These are phyloP conservation scores for Sarocladium kiliense DNA, from an alignment of 2,329 filamentous ascomycete species.

Conservation along the genomic window DNA sequence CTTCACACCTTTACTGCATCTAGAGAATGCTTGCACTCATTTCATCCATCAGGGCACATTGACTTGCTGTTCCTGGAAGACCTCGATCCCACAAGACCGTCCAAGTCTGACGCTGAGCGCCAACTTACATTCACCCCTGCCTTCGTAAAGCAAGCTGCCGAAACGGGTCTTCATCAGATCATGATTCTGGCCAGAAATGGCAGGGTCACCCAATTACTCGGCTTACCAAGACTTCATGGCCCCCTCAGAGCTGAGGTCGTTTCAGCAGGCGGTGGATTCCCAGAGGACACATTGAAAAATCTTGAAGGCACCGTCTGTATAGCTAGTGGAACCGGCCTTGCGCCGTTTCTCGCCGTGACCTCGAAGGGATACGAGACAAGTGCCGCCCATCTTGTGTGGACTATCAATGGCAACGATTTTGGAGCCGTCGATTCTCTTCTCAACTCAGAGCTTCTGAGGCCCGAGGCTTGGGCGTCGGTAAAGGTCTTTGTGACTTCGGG, in stretches of 20 bases:
- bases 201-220: constrained; percentile 16
- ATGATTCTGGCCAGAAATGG: constrained; percentile 14
- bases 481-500: constrained; percentile 16
- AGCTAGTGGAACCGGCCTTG: constrained; percentile 15
- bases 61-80: constrained; percentile 15
- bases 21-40: background rate
- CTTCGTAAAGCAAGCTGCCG: background rate
- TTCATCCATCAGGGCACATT: constrained; percentile 14
- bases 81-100: constrained; percentile 15
- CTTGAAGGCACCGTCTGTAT: constrained; percentile 6
- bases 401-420: constrained; percentile 16
- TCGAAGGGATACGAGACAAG: background rate
- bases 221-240: constrained; percentile 14
- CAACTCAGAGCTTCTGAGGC: constrained; percentile 9
- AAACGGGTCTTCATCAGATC: background rate
- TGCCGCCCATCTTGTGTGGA: constrained; percentile 8
- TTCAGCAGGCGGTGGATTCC: constrained; percentile 14
- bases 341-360: constrained; percentile 12
- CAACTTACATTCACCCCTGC: constrained; percentile 16
- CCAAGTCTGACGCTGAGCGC: constrained; percentile 13
- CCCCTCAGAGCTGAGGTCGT: constrained; percentile 12
- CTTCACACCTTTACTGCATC: constrained; percentile 13
- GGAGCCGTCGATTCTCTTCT: constrained; percentile 13
- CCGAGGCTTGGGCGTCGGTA: constrained; percentile 9
- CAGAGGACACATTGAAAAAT: background rate